Evolutionary conservation across 805 yeast species (phyloP).

Genomic region (Kodamaea laetipori): DNA sequence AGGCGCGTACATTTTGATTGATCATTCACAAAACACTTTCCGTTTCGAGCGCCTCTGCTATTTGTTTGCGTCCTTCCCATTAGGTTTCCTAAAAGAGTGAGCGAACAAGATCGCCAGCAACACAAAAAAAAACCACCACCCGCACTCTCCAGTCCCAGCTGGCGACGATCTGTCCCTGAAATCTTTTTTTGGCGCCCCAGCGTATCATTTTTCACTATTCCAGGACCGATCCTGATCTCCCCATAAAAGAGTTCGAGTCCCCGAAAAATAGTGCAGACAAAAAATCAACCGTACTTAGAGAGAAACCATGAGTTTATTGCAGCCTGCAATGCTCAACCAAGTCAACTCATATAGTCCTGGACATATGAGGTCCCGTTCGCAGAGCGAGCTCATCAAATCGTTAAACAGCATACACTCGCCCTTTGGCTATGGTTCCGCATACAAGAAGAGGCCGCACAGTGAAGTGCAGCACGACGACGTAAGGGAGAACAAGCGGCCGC

Average conservation of each 20-base stretch:
- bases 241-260: conserved; percentile 6
- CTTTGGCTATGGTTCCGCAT: conserved; percentile 7
- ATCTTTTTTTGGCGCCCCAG: conserved; percentile 5
- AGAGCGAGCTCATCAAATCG: conserved; percentile 30
- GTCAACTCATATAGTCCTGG: conserved; percentile 30
- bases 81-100: conserved; percentile 3
- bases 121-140: neutral
- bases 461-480: conserved; percentile 19
- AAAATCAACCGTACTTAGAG: too few species aligned
- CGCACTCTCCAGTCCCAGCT: neutral
- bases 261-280: conserved; percentile 9
- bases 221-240: conserved; percentile 13
- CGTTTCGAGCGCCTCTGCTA: conserved; percentile 7
- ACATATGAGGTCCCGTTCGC: conserved; percentile 38
- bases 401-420: conserved; percentile 12
- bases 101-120: conserved; percentile 5
- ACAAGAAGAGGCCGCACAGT: conserved; percentile 31
- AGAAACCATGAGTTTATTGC: conserved; percentile 11
- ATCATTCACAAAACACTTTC: conserved; percentile 11
- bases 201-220: conserved; percentile 3
- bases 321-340: conserved; percentile 22
- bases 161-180: conserved; percentile 4
- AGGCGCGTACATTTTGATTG: conserved; percentile 5
- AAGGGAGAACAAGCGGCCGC: conserved; percentile 35
- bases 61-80: conserved; percentile 5